Evolutionary conservation across 129 eudicot genomes (phyloP).

Genomic region (Mikania micrantha): DNA sequence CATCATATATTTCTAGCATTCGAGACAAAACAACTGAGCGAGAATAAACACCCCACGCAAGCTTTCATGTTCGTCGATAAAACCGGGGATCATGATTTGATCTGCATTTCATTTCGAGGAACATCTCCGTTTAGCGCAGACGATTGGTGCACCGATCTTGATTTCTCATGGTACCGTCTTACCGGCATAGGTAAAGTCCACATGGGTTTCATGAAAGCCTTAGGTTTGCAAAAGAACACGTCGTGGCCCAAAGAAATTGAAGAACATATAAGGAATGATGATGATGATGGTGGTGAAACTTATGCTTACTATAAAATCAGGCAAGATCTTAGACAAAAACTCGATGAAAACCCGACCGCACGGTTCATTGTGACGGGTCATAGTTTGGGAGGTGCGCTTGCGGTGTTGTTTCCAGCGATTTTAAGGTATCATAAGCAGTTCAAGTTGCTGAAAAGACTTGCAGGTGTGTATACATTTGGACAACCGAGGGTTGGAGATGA

Average conservation of each 20-base stretch:
- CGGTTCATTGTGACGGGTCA: conserved; percentile 54
- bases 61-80: conserved; percentile 43
- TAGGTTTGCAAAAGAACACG: conserved; percentile 35
- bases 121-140: conserved; percentile 45
- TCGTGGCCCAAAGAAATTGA: conserved; percentile 30
- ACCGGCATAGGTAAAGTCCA: conserved; percentile 47
- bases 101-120: conserved; percentile 58
- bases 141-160: conserved; percentile 48
- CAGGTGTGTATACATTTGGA: conserved; percentile 59
- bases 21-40: neutral
- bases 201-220: conserved; percentile 37
- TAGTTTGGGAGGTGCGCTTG: conserved; percentile 65
- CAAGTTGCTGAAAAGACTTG: conserved; percentile 34
- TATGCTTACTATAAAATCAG: conserved; percentile 48
- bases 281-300: too few relatives aligned
- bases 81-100: conserved; percentile 19
- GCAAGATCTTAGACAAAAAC: conserved; percentile 18
- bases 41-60: conserved; percentile 30
- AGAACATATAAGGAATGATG: neutral
- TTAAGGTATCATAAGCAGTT: conserved; percentile 37
- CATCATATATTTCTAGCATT: conserved; percentile 12
- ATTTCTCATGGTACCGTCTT: conserved; percentile 53
- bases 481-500: conserved; percentile 63
- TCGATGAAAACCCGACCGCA: conserved; percentile 21
- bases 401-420: conserved; percentile 48